Evolutionary conservation across 495 filamentous ascomycete species (phyloP).

Genomic region (Amphirosellinia nigrospora): DNA sequence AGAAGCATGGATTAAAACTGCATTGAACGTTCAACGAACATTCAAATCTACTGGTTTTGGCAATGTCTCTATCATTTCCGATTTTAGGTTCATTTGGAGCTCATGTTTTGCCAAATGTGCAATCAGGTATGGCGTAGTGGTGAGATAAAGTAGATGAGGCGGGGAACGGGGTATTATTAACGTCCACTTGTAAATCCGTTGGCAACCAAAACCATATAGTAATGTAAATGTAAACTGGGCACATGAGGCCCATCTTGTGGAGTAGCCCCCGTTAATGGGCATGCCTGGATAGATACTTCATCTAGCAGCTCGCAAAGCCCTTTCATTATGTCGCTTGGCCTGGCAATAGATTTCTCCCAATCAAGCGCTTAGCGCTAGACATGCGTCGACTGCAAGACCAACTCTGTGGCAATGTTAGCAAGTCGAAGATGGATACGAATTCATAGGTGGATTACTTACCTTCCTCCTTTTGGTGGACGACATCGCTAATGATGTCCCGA

Average conservation of each 20-base stretch:
- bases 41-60: background rate
- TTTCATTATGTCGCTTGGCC: background rate
- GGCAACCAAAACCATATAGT: conserved; percentile 7
- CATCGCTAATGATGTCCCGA: conserved; percentile 89
- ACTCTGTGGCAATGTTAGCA: conserved; percentile 62
- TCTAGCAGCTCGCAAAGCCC: background rate
- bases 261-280: background rate
- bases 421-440: background rate
- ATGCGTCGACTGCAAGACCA: conserved; percentile 88
- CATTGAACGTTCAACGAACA: background rate
- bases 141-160: conserved; percentile 6
- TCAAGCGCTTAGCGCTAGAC: conserved; percentile 74
- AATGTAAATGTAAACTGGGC: background rate
- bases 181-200: conserved; percentile 12
- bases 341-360: background rate
- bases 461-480: conserved; percentile 88
- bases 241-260: background rate
- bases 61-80: background rate
- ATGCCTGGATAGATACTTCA: too few relatives aligned
- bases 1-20: background rate
- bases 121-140: background rate
- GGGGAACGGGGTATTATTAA: conserved; percentile 22
- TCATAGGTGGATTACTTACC: conserved; percentile 60
- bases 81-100: background rate
- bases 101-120: conserved; percentile 8